A percentile compares a stretch with the other conserved stretches of the same genome.
Evolutionary conservation across 2,329 filamentous ascomycete species (phyloP).

Genomic region (Bipolaris cookei): DNA sequence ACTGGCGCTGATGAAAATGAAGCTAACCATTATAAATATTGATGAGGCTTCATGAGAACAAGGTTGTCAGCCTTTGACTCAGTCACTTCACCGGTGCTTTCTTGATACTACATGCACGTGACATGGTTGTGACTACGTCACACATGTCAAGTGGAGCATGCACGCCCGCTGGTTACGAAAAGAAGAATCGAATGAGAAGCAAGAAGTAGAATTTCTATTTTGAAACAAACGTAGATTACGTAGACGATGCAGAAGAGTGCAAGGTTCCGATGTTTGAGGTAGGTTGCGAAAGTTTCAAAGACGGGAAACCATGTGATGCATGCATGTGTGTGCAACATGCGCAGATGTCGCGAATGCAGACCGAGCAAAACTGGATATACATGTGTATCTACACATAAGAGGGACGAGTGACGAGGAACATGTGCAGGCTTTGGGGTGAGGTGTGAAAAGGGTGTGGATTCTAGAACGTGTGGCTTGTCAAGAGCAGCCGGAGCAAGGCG

Average conservation of each 20-base stretch:
- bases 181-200: neutral
- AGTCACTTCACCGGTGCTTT: neutral
- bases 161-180: neutral
- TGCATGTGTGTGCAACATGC: neutral
- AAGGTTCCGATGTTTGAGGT: neutral
- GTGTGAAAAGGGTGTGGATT: neutral
- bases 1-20: too few species aligned
- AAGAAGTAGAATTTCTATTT: too few species aligned
- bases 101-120: neutral
- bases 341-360: too few species aligned
- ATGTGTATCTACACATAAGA: too few species aligned
- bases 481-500: conserved; percentile 22
- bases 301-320: too few species aligned
- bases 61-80: too few species aligned
- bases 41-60: neutral
- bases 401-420: neutral
- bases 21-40: neutral
- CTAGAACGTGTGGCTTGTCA: conserved; percentile 8
- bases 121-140: neutral
- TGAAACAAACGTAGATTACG: too few species aligned
- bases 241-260: neutral
- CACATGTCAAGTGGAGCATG: neutral
- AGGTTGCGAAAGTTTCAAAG: neutral
- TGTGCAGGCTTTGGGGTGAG: neutral
- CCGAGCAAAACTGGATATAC: too few species aligned